Conservation (phyloP, 441 rosid species). For the Erodium chrysanthum region DNA sequence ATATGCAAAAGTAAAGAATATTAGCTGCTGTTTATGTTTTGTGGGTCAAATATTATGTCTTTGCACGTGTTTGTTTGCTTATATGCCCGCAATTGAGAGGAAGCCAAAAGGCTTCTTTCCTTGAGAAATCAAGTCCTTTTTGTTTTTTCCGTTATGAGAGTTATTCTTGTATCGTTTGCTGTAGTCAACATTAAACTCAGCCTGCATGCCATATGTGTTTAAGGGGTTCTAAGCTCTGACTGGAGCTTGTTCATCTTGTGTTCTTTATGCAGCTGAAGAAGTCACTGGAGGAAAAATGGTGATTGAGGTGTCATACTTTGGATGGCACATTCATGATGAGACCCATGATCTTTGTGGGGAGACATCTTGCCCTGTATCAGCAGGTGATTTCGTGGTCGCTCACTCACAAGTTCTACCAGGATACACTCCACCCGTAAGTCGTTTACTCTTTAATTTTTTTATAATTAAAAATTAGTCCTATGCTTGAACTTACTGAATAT, state of each 20-base stretch:
- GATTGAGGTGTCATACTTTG: slow-evolving; percentile 78
- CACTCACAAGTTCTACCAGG: slow-evolving; percentile 81
- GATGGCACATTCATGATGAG: slow-evolving; percentile 69
- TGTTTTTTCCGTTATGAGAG: not conserved
- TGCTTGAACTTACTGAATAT: not conserved
- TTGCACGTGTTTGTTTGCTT: too few relatives aligned
- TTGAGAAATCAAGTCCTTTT: not conserved
- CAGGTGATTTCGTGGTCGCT: slow-evolving; percentile 62
- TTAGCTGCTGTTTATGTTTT: too few relatives aligned
- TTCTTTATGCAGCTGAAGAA: slow-evolving; percentile 33
- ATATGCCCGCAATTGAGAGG: not conserved
- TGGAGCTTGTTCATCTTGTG: not conserved
- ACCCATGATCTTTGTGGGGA: slow-evolving; percentile 67
- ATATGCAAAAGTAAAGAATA: too few relatives aligned
- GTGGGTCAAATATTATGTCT: too few relatives aligned
- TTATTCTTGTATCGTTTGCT: not conserved
- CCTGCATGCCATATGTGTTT: not conserved
- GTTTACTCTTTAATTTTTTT: not conserved
- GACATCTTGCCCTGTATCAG: slow-evolving; percentile 72
- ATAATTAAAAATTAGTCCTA: too few relatives aligned
- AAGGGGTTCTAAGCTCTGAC: too few relatives aligned
- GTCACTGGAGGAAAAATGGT: slow-evolving; percentile 64
- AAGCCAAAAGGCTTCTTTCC: not conserved
- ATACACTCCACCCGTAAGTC: slow-evolving; percentile 82
- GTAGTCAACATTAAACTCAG: not conserved